Evolutionary conservation across 345 rosid species (phyloP).

Genomic region (Pistacia atlantica): DNA sequence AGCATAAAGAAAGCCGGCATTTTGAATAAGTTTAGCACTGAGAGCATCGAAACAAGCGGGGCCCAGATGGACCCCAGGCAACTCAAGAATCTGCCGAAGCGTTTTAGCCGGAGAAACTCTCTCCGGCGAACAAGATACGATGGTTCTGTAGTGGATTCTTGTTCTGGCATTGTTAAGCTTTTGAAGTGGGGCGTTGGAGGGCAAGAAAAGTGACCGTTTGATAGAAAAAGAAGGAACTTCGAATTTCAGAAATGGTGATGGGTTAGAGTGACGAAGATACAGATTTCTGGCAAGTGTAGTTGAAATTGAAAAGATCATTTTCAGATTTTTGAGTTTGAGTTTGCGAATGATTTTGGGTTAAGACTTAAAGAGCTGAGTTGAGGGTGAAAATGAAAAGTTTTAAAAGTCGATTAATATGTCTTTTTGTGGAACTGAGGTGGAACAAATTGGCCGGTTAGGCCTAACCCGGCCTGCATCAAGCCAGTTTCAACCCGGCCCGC

Average conservation of each 20-base stretch:
- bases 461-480: too few species aligned
- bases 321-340: not conserved
- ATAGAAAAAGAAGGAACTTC: not conserved
- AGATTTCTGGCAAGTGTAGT: not conserved
- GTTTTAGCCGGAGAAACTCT: conserved; percentile 34
- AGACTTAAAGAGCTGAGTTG: too few species aligned
- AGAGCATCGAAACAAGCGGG: conserved; percentile 98
- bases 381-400: not conserved
- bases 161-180: not conserved
- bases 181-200: conserved; percentile 1
- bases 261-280: not conserved
- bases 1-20: conserved; percentile 72
- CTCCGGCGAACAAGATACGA: conserved; percentile 19
- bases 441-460: too few species aligned
- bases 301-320: not conserved
- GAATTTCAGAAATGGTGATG: not conserved
- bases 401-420: not conserved
- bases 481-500: too few species aligned
- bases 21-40: conserved; percentile 81
- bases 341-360: not conserved
- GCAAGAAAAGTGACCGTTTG: not conserved
- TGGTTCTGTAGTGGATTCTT: conserved; percentile 5
- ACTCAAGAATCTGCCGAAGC: conserved; percentile 61
- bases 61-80: conserved; percentile 80
- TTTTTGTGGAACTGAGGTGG: too few species aligned